These are phyloP conservation scores for Talaromyces piceae DNA, from an alignment of 2,329 filamentous ascomycete species.

Conservation along the genomic window DNA sequence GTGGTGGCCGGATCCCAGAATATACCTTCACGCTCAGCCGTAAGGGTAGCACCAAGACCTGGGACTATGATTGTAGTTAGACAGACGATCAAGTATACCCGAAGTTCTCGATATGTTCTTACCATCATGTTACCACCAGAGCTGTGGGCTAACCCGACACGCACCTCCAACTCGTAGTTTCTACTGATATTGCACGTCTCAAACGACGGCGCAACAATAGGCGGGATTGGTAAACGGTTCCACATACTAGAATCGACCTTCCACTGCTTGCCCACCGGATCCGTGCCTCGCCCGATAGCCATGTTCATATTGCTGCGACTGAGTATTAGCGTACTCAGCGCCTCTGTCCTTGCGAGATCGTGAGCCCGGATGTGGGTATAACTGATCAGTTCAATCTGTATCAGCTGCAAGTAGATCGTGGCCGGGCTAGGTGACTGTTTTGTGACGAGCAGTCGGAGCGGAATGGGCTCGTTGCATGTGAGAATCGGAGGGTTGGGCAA, in stretches of 20 bases:
- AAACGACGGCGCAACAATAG: constrained; percentile 81
- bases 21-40: constrained; percentile 73
- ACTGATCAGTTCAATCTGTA: constrained; percentile 76
- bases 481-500: constrained; percentile 81
- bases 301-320: constrained; percentile 65
- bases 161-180: constrained; percentile 75
- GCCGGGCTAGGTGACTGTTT: constrained; percentile 64
- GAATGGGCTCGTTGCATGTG: constrained; percentile 80
- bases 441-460: constrained; percentile 70
- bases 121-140: constrained; percentile 47
- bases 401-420: constrained; percentile 64
- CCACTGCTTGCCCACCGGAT: constrained; percentile 58
- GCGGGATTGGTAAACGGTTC: constrained; percentile 65
- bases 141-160: constrained; percentile 70
- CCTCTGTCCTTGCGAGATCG: constrained; percentile 63
- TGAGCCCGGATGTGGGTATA: constrained; percentile 74
- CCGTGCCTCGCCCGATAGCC: constrained; percentile 54
- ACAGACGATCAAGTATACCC: constrained; percentile 5
- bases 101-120: constrained; percentile 19
- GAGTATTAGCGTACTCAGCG: constrained; percentile 66
- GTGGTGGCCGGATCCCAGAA: constrained; percentile 78
- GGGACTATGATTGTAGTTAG: constrained; percentile 43
- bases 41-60: constrained; percentile 71
- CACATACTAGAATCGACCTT: constrained; percentile 66
- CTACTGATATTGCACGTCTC: constrained; percentile 79